These are phyloP conservation scores for Lasiodiplodia citricola DNA, from an alignment of 2,329 filamentous ascomycete genomes.

Conservation along the genomic window DNA sequence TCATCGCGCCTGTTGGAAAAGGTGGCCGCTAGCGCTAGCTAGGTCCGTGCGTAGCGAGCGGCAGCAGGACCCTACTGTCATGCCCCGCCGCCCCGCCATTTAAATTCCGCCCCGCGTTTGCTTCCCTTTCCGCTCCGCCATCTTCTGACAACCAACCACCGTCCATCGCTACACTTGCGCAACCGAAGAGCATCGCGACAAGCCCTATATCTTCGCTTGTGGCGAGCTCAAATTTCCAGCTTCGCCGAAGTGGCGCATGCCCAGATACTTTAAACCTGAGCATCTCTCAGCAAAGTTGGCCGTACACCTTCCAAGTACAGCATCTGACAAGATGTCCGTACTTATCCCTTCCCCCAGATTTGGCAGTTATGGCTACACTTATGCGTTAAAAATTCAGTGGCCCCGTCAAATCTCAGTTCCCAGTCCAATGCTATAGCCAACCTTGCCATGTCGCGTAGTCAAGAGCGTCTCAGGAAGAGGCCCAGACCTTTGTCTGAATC, in stretches of 20 bases:
- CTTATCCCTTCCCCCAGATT: background rate
- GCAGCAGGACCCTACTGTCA: background rate
- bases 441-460: too few species aligned
- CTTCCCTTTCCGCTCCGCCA: background rate
- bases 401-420: too few species aligned
- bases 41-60: background rate
- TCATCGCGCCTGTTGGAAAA: background rate
- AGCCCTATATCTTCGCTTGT: too few species aligned
- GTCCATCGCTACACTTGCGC: background rate
- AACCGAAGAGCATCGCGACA: background rate
- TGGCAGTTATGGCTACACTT: background rate
- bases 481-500: too few species aligned
- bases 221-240: too few species aligned
- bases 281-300: too few species aligned
- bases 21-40: background rate
- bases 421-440: too few species aligned
- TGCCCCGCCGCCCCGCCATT: slow-evolving; percentile 7
- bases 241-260: too few species aligned
- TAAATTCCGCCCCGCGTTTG: background rate
- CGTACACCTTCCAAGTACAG: too few species aligned
- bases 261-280: too few species aligned
- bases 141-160: background rate
- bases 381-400: background rate
- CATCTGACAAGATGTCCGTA: background rate
- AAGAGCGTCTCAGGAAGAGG: too few species aligned